Conservation (phyloP, 805 yeast genomes). For the Candida silvicultrix region DNA sequence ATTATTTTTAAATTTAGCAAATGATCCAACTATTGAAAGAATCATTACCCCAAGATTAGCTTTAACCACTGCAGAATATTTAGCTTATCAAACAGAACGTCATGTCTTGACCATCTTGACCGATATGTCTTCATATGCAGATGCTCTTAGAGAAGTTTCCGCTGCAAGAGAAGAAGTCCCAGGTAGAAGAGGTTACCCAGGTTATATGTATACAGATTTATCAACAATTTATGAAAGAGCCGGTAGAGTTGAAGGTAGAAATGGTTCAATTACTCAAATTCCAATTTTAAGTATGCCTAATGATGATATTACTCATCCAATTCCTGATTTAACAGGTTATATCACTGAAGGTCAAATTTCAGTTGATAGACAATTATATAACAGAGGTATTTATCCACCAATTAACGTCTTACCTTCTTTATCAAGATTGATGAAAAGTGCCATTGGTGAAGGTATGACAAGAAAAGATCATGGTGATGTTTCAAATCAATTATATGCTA, state of each 20-base stretch:
- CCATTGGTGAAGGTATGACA: slow-evolving; percentile 99
- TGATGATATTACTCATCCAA: slow-evolving; percentile 99
- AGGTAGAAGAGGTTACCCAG: slow-evolving; percentile 99
- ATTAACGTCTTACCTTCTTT: slow-evolving; percentile 96
- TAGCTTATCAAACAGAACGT: slow-evolving; percentile 98
- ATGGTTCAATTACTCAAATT: slow-evolving; percentile 98
- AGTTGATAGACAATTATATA: slow-evolving; percentile 91
- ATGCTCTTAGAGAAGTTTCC: slow-evolving; percentile 98
- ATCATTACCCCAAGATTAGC: slow-evolving; percentile 99
- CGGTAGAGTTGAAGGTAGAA: slow-evolving; percentile 99
- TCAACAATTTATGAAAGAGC: slow-evolving; percentile 99
- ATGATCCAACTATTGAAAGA: slow-evolving; percentile 99
- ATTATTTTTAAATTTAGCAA: slow-evolving; percentile 93
- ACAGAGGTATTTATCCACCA: slow-evolving; percentile 98
- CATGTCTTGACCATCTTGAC: slow-evolving; percentile 97
- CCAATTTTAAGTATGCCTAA: slow-evolving; percentile 99
- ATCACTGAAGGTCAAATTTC: slow-evolving; percentile 99
- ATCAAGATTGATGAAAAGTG: slow-evolving; percentile 97
- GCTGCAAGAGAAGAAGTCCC: slow-evolving; percentile 99
- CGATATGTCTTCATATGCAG: slow-evolving; percentile 99
- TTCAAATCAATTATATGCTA: slow-evolving; percentile 97
- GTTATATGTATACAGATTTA: slow-evolving; percentile 99
- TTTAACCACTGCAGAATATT: slow-evolving; percentile 94
- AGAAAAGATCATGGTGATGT: slow-evolving; percentile 99
- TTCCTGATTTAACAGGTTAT: slow-evolving; percentile 99